Base-by-base conservation (phyloP, 495 filamentous ascomycete genomes). In the Aspergillus bridgeri region DNA sequence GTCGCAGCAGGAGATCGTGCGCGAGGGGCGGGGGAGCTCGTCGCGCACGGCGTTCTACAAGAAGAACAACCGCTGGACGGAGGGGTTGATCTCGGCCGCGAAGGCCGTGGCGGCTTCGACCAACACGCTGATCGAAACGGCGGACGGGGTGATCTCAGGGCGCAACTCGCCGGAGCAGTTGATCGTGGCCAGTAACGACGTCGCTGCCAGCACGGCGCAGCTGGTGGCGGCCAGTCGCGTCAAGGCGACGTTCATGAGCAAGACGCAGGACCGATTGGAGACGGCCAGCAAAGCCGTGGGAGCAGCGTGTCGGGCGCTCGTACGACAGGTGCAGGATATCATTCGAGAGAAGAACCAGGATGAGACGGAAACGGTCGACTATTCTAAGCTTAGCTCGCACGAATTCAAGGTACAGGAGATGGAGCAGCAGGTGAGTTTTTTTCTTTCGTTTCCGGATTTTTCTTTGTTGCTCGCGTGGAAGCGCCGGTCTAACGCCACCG, bases 361-460 rank as follows among this genome's bases (percentile, higher is more conserved):
- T 17, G 91, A 92, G 21, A 76, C 75, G 19, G 95, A 96, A 29
- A 62, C 65, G 9, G 85, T 94, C 27, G 92, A 98, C 70, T 98
- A 97, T 71, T 76, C 81, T 0, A 89, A 89, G 72, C 76, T 98
- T 38, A 91, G 89, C 64, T 83, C 87, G 50, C 91, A 96, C 74
- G 94, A 98, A 77, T 97, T 98, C 80, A 98, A 98, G 79, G 91
- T 96, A 15, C 82, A 87, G 66, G 92, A 98, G 79, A 98, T 98
- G 95, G 93, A 98, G 77, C 95, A 98, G 72, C 95, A 98, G 90
- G 92, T 96, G 80, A 61, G 85, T 83, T 56, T 43, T 51, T 55
- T 27, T 54, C 50, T 46, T 20, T 50, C 11, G 33, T 15, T 13
- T 13, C 8, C 33, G 33, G 13, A 38, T 8, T 33, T 20, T 56